Conservation (phyloP, 345 rosid genomes). For the Euphorbia lathyris region DNA sequence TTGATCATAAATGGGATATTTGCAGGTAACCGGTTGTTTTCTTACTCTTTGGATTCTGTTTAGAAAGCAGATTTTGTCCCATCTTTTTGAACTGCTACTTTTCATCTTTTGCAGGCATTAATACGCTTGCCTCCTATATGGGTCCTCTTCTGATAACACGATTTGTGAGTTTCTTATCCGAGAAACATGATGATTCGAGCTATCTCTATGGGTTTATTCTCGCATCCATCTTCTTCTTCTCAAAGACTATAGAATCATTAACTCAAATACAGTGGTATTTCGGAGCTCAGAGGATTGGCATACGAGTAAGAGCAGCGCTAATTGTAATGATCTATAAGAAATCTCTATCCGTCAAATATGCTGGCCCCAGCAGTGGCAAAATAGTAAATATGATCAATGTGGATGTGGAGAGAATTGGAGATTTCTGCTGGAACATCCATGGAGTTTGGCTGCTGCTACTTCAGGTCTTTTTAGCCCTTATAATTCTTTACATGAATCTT, state of each 20-base stretch:
- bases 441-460: constrained; percentile 67
- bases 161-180: constrained; percentile 53
- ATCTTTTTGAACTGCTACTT: neutral
- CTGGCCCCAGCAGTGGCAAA: constrained; percentile 46
- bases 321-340: constrained; percentile 51
- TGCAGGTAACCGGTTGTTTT: constrained; percentile 47
- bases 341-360: constrained; percentile 42
- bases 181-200: constrained; percentile 34
- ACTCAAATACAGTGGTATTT: constrained; percentile 68
- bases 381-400: constrained; percentile 55
- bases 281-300: constrained; percentile 61
- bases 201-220: constrained; percentile 45
- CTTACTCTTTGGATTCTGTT: neutral
- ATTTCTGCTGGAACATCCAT: constrained; percentile 56
- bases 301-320: constrained; percentile 52
- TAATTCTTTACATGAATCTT: constrained; percentile 46
- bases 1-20: constrained; percentile 48
- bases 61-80: neutral
- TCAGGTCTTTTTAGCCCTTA: constrained; percentile 54
- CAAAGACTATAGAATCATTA: constrained; percentile 62
- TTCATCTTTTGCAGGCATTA: constrained; percentile 35
- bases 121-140: constrained; percentile 49
- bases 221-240: constrained; percentile 47
- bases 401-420: constrained; percentile 69
- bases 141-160: constrained; percentile 65